Base-by-base conservation (phyloP, 805 yeast species). In the Metschnikowia shivogae region DNA sequence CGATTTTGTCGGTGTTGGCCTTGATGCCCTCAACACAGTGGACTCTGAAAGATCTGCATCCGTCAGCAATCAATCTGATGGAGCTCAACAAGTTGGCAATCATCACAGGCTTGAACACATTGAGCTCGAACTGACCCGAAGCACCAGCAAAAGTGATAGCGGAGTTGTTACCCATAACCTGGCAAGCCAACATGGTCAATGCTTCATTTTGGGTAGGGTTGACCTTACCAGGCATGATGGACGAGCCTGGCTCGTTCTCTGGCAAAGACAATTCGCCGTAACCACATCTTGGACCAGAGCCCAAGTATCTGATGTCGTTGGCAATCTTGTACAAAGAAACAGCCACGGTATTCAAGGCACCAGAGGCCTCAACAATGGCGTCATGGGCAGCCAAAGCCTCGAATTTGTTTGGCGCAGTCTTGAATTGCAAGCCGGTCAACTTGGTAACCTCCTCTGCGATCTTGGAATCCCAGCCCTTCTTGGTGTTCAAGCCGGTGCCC, bases 201-300 rank as follows among this genome's bases (percentile, higher is more conserved):
- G 99, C 99, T 78, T 93, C 99, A 70, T 90, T 90, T 77, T 93
- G 99, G 46, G 99, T 93, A 55, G 99, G 99, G 80, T 93, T 93
- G 53, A 93, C 97, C 76, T 93, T 93, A 66, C 99, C 99, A 43
- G 99, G 99, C 99, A 93, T 93, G 70, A 93, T 93, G 26, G 97
- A 89, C 48, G 97, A 89, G 63, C 99, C 99, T 46, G 99, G 99
- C 76, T 93, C 99, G 71, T 93, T 93, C 76, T 92, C 98, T 53
- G 99, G 99, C 58, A 93, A 76, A 24, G 89, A 64, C 57, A 93
- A 81, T 73, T 93, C 99, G 46, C 97, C 97, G 73, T 93, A 93
- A 53, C 99, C 99, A 73, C 99, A 93, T 76, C 99, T 86, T 65
- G 99, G 99, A 61, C 99, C 99, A 38, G 97, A 88, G 54, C 98